Conservation (phyloP, 495 filamentous ascomycete species). For the Durotheca rogersii region DNA sequence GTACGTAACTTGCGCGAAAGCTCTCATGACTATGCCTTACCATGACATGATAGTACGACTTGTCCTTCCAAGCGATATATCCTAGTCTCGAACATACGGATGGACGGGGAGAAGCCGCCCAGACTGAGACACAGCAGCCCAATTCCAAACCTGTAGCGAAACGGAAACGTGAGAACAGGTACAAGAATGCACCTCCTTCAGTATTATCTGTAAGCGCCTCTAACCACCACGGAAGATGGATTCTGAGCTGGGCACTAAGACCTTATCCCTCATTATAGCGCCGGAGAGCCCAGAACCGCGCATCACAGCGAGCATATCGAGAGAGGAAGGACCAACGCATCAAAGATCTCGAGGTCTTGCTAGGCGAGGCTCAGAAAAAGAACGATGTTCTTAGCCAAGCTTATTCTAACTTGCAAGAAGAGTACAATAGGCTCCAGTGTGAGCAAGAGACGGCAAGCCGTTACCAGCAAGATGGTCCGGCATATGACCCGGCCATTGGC, state of each 20-base stretch:
- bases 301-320: constrained; percentile 75
- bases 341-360: constrained; percentile 76
- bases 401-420: constrained; percentile 43
- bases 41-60: constrained; percentile 35
- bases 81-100: constrained; percentile 42
- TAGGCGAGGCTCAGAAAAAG: constrained; percentile 54
- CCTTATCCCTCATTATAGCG: constrained; percentile 38
- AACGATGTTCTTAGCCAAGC: constrained; percentile 46
- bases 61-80: constrained; percentile 38
- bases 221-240: background rate
- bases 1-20: constrained; percentile 27
- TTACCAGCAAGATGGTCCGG: constrained; percentile 18
- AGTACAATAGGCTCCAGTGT: constrained; percentile 43
- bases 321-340: constrained; percentile 84
- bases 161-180: constrained; percentile 51
- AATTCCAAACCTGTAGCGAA: constrained; percentile 44
- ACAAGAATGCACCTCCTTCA: constrained; percentile 51
- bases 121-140: constrained; percentile 42
- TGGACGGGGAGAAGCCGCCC: constrained; percentile 26
- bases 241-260: constrained; percentile 22
- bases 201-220: constrained; percentile 46
- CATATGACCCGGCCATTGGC: constrained; percentile 23
- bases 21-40: constrained; percentile 13
- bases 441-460: constrained; percentile 25
- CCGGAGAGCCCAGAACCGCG: constrained; percentile 59